These are phyloP conservation scores for Nothopassalora personata DNA, from an alignment of 2,329 filamentous ascomycete species.

Conservation along the genomic window DNA sequence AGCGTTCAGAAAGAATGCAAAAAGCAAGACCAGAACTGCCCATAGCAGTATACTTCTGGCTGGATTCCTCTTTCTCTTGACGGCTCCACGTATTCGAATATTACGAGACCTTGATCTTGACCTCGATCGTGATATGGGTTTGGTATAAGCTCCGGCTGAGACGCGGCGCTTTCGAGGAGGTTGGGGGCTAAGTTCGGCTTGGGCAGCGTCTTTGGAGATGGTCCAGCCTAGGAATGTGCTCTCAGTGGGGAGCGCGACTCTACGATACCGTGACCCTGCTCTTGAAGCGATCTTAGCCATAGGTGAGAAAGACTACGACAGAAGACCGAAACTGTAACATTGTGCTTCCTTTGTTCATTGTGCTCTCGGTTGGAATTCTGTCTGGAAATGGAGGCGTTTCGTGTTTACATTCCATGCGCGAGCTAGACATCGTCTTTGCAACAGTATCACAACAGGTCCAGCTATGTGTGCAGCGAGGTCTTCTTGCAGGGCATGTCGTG, in stretches of 20 bases:
- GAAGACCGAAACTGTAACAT: neutral
- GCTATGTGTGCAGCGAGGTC: neutral
- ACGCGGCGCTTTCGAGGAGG: neutral
- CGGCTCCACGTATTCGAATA: neutral
- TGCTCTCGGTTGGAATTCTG: neutral
- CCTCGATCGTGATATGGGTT: neutral
- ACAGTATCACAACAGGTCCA: neutral
- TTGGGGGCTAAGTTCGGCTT: too few species aligned
- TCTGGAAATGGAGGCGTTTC: neutral
- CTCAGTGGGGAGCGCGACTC: neutral
- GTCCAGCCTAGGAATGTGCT: neutral
- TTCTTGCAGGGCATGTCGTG: neutral
- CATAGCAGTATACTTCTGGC: neutral
- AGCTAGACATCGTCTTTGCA: too few species aligned
- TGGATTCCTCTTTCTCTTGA: neutral
- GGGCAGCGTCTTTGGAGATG: neutral
- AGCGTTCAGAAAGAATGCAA: too few species aligned
- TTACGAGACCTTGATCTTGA: neutral
- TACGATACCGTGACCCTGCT: neutral
- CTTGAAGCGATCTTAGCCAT: too few species aligned
- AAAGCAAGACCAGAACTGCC: too few species aligned
- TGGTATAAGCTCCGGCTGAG: neutral
- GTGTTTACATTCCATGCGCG: neutral
- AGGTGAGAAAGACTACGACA: too few species aligned
- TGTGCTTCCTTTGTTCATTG: neutral